Evolutionary conservation across 306 rosid species (phyloP).

Genomic region (Inga oerstediana): DNA sequence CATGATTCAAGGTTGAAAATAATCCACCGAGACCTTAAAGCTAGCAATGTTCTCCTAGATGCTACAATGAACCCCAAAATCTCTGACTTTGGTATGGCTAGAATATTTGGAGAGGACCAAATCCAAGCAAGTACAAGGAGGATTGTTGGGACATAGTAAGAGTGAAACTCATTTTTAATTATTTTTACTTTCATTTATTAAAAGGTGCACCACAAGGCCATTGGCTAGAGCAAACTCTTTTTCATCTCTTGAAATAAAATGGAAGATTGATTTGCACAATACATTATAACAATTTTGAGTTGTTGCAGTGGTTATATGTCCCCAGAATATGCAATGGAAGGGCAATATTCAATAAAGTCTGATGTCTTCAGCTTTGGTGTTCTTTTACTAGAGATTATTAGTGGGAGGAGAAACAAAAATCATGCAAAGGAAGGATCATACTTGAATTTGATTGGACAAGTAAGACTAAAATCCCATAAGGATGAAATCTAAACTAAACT

Average conservation of each 20-base stretch:
- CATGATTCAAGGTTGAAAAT: conserved; percentile 32
- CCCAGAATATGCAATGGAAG: conserved; percentile 5
- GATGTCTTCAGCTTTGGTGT: conserved; percentile 37
- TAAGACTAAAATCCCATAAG: not conserved
- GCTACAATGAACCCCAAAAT: conserved; percentile 32
- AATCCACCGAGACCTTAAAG: not conserved
- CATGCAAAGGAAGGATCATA: not conserved
- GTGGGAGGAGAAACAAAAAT: not conserved
- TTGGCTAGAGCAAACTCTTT: not conserved
- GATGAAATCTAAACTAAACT: not conserved
- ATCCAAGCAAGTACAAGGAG: conserved; percentile 21
- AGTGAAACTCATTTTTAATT: not conserved
- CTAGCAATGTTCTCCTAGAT: conserved; percentile 2
- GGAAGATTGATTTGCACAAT: not conserved
- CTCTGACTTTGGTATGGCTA: conserved; percentile 40
- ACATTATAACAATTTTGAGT: not conserved
- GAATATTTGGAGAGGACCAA: conserved; percentile 27
- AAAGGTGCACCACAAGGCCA: no score
- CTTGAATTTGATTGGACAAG: conserved; percentile 13
- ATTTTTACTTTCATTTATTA: no score
- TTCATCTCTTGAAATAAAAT: not conserved
- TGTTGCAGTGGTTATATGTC: not conserved
- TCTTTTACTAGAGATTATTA: conserved; percentile 15
- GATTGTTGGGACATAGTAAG: not conserved
- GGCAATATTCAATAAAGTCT: conserved; percentile 29